phyloP scores from a whole-genome alignment of 371 early-diverging fungal species.

The Massospora cicadina region DNA sequence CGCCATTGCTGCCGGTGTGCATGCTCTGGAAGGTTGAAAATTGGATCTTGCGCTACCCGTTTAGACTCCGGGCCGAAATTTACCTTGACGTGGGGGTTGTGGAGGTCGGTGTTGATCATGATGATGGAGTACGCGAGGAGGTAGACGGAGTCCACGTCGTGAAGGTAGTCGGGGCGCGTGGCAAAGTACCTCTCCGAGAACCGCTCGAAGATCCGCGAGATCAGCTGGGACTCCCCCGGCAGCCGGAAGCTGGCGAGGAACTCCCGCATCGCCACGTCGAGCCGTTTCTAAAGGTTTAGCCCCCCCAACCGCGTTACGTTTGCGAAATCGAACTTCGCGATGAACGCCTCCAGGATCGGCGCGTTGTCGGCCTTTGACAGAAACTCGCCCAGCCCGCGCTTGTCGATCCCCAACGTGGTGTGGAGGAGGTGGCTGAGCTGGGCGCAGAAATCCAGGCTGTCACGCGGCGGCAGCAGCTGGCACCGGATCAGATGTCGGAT shows the following conservation, averaged over 20 bases:
- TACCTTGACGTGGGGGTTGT: slow-evolving; percentile 66
- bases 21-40: slow-evolving; percentile 72
- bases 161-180: slow-evolving; percentile 36
- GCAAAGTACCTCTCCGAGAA: slow-evolving; percentile 66
- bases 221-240: slow-evolving; percentile 89
- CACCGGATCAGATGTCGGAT: slow-evolving; percentile 48
- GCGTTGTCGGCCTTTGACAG: slow-evolving; percentile 65
- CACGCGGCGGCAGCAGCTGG: slow-evolving; percentile 31
- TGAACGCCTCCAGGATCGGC: slow-evolving; percentile 55
- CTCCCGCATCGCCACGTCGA: slow-evolving; percentile 74
- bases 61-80: slow-evolving; percentile 6
- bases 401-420: slow-evolving; percentile 53
- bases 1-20: slow-evolving; percentile 56
- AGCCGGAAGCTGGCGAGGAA: slow-evolving; percentile 74
- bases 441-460: slow-evolving; percentile 23
- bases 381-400: slow-evolving; percentile 70
- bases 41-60: slow-evolving; percentile 28
- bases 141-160: slow-evolving; percentile 51
- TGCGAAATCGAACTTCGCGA: slow-evolving; percentile 64
- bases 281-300: too few relatives aligned
- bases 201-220: slow-evolving; percentile 73
- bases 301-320: too few relatives aligned
- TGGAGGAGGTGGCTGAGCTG: slow-evolving; percentile 50
- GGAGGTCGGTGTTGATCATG: slow-evolving; percentile 89
- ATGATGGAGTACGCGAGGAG: slow-evolving; percentile 75